Evolutionary conservation across 202 grass and related monocot genomes (phyloP).

Genomic region (Miscanthus sacchariflorus): DNA sequence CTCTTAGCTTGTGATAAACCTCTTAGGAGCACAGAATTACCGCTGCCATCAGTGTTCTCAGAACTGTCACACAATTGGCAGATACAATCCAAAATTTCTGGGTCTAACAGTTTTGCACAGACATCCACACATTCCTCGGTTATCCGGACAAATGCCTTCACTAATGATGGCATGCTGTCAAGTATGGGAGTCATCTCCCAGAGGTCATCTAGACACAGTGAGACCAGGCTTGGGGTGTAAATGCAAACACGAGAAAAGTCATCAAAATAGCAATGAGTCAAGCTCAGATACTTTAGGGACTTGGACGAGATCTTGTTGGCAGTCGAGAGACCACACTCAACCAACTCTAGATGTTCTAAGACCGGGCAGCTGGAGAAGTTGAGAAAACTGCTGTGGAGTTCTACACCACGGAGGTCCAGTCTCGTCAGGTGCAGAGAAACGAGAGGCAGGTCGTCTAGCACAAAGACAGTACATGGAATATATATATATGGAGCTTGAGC

Average conservation of each 20-base stretch:
- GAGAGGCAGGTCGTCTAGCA: background rate
- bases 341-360: background rate
- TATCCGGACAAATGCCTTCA: background rate
- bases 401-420: background rate
- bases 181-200: background rate
- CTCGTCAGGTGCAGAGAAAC: background rate
- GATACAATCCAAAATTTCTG: background rate
- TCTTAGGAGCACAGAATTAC: background rate
- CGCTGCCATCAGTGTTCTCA: background rate
- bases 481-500: background rate
- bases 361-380: background rate
- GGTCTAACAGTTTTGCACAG: background rate
- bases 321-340: background rate
- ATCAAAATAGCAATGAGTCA: background rate
- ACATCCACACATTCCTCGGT: background rate
- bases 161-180: background rate
- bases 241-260: background rate
- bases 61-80: background rate
- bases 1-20: slow-evolving; percentile 14
- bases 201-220: background rate
- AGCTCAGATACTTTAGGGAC: background rate
- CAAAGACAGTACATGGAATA: too few species aligned
- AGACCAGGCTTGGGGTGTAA: background rate
- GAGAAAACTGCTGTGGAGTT: background rate
- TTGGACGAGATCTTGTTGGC: background rate